Evolutionary conservation across 2,329 filamentous ascomycete genomes (phyloP).

Genomic region (Akanthomyces dipterigenus): DNA sequence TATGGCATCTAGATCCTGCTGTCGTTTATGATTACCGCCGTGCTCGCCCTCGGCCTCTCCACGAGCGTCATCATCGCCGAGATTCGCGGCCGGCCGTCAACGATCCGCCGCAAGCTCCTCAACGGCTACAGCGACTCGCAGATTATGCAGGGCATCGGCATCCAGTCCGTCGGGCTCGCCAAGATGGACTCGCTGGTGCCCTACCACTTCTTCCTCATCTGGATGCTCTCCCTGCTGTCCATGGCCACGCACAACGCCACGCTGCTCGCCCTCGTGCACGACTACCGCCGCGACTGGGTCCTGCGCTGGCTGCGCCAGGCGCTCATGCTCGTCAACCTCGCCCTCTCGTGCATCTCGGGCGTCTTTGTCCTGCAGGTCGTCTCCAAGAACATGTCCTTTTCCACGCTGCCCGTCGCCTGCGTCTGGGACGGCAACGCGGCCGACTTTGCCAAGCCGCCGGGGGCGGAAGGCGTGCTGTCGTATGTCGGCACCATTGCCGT

Average conservation of each 20-base stretch:
- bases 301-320: slow-evolving; percentile 58
- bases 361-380: slow-evolving; percentile 51
- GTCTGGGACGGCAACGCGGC: slow-evolving; percentile 43
- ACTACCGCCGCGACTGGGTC: slow-evolving; percentile 61
- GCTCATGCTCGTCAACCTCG: slow-evolving; percentile 60
- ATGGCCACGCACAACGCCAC: slow-evolving; percentile 61
- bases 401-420: slow-evolving; percentile 53
- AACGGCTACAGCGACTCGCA: slow-evolving; percentile 62
- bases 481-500: slow-evolving; percentile 55
- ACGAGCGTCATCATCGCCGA: slow-evolving; percentile 52
- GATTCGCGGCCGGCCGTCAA: slow-evolving; percentile 38
- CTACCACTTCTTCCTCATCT: slow-evolving; percentile 67
- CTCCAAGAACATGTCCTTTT: slow-evolving; percentile 40
- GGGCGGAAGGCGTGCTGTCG: slow-evolving; percentile 37
- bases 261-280: slow-evolving; percentile 56
- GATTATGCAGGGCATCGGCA: slow-evolving; percentile 62
- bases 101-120: slow-evolving; percentile 56
- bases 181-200: slow-evolving; percentile 52
- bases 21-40: slow-evolving; percentile 60
- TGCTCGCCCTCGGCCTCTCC: slow-evolving; percentile 48
- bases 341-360: slow-evolving; percentile 49
- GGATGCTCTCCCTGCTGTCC: slow-evolving; percentile 58
- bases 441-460: slow-evolving; percentile 15
- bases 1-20: slow-evolving; percentile 48
- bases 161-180: slow-evolving; percentile 56